Conservation (phyloP, 257 asterid species). For the Petrea volubilis region DNA sequence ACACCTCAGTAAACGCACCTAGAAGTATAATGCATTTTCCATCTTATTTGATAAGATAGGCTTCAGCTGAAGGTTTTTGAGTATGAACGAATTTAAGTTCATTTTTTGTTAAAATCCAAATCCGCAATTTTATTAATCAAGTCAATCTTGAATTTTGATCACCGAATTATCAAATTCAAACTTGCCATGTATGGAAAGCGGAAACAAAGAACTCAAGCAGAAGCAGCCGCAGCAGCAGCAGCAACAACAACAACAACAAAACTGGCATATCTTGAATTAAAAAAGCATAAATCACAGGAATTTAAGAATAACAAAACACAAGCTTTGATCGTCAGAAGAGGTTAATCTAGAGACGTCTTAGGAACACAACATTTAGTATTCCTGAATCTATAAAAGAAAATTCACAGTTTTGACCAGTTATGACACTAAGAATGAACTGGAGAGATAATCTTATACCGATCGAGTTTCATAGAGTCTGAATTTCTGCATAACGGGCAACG, state of each 20-base stretch:
- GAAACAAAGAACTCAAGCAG: slow-evolving; percentile 11
- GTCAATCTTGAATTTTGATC: slow-evolving; percentile 16
- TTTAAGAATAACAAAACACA: slow-evolving; percentile 1
- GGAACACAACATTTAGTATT: slow-evolving; percentile 13
- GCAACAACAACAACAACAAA: too few species aligned
- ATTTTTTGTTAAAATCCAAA: background rate
- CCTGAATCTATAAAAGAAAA: slow-evolving; percentile 9
- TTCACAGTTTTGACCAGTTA: background rate
- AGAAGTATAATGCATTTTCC: slow-evolving; percentile 8
- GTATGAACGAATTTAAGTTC: slow-evolving; percentile 13
- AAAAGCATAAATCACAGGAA: slow-evolving; percentile 18
- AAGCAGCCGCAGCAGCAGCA: too few species aligned
- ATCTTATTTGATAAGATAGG: slow-evolving; percentile 16
- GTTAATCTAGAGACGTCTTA: slow-evolving; percentile 11
- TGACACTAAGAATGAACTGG: slow-evolving; percentile 16
- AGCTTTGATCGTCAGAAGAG: slow-evolving; percentile 17
- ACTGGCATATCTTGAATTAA: background rate
- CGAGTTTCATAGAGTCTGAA: slow-evolving; percentile 88
- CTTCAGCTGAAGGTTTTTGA: slow-evolving; percentile 16
- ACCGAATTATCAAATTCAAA: slow-evolving; percentile 11
- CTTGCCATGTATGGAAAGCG: slow-evolving; percentile 11
- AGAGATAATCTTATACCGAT: slow-evolving; percentile 56
- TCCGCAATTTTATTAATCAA: background rate
- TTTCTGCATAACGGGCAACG: slow-evolving; percentile 70
- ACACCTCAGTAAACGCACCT: slow-evolving; percentile 17